Base-by-base conservation (phyloP, 805 yeast genomes). In the Kodamaea neixiangensis region DNA sequence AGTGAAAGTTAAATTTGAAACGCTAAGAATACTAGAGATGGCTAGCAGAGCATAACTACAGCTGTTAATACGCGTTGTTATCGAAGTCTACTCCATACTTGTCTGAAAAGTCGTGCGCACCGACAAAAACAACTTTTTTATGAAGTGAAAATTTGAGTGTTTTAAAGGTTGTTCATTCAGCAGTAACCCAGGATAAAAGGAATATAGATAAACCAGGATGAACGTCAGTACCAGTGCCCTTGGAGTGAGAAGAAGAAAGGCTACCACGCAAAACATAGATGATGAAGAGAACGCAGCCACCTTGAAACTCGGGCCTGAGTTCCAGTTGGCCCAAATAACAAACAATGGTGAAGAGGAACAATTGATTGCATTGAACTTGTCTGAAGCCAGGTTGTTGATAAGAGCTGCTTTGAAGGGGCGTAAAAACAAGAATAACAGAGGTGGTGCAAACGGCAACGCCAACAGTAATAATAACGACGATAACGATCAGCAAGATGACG, bases 241-340 rank as follows among this genome's bases (percentile, higher is more conserved):
- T 46, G 93, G 92, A 21, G 88, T 87, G 42, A 81, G 90, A 65
- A 84, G 96, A 73, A 82, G 96, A 68, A 77, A 76, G 56, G 76
- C 79, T 21, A 77, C 69, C 54, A 67, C 74, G 10, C 83, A 73
- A 62, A 85, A 83, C 52, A 78, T 82, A 40, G 92, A 85, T 52
- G 96, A 89, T 56, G 97, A 92, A 62, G 98, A 93, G 64, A 96
- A 94, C 63, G 96, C 98, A 0, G 83, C 97, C 0, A 79, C 81
- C 47, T 78, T 94, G 59, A 86, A 87, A 63, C 79, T 94, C 50
- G 99, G 99, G 7, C 93, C 96, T 21, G 99, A 94, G 71, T 94
- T 94, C 64, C 92, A 86, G 60, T 69, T 87, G 47, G 81, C 80
- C 31, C 97, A 92, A 66, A 71, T 85, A 34, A 86, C 89, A 55